These are phyloP conservation scores for Podaxis sp. DNA, from an alignment of 768 basidiomycete species.

Conservation along the genomic window DNA sequence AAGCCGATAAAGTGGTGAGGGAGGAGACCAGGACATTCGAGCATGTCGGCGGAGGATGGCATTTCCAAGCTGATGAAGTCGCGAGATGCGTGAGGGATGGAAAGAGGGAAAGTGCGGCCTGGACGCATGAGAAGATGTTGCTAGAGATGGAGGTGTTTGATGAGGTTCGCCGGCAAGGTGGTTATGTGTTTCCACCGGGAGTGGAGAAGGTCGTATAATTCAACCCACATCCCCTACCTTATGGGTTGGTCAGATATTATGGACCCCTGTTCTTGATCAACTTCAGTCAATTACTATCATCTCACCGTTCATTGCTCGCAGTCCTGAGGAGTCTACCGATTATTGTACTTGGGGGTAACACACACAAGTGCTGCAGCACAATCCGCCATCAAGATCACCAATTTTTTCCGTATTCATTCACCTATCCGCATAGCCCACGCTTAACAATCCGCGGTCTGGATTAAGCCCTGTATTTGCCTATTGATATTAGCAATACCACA, in stretches of 20 bases:
- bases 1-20: slow-evolving; percentile 31
- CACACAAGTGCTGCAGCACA: no score
- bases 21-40: slow-evolving; percentile 62
- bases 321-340: no score
- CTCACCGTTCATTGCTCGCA: no score
- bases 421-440: no score
- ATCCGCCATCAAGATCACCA: no score
- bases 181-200: slow-evolving; percentile 60
- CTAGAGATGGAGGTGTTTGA: slow-evolving; percentile 86
- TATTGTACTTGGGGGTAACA: no score
- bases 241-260: neutral
- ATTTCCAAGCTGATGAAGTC: slow-evolving; percentile 89
- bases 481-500: no score
- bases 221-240: no score
- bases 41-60: slow-evolving; percentile 71
- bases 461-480: no score
- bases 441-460: no score
- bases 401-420: no score
- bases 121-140: slow-evolving; percentile 80
- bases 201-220: slow-evolving; percentile 51
- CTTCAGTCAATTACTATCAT: neutral
- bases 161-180: slow-evolving; percentile 73
- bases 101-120: slow-evolving; percentile 69
- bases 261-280: neutral
- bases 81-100: slow-evolving; percentile 75